Conservation (phyloP, 495 filamentous ascomycete genomes). For the Neurospora sp. region DNA sequence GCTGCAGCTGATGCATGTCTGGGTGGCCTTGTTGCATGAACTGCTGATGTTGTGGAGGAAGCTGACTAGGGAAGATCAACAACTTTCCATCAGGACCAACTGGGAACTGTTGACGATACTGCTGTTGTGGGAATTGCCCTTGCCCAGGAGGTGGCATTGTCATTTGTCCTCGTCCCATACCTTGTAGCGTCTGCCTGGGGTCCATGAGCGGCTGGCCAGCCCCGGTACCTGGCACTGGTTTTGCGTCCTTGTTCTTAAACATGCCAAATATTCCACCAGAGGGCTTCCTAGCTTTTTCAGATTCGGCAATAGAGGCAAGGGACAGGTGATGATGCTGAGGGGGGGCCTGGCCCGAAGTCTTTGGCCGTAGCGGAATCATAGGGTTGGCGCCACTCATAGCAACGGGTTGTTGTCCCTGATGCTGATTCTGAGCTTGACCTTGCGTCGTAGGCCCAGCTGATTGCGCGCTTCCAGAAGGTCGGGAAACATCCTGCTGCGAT, state of each 20-base stretch:
- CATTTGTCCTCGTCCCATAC: conserved; percentile 5
- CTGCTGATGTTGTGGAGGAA: conserved; percentile 7
- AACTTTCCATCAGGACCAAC: conserved; percentile 20
- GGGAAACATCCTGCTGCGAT: neutral
- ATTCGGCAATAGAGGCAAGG: neutral
- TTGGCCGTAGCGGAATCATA: neutral
- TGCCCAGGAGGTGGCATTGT: conserved; percentile 3
- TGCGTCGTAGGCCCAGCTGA: conserved; percentile 2
- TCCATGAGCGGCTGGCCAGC: neutral
- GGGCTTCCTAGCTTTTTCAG: conserved; percentile 9
- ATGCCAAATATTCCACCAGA: conserved; percentile 20
- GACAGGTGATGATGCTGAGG: neutral
- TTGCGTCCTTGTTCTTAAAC: conserved; percentile 11
- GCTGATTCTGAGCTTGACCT: conserved; percentile 2
- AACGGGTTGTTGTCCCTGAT: neutral
- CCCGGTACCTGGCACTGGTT: neutral
- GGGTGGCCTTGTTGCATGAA: conserved; percentile 1
- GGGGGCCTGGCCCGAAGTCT: neutral
- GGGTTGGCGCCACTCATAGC: conserved; percentile 3
- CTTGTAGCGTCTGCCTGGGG: neutral
- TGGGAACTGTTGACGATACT: conserved; percentile 11
- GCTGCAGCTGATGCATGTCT: neutral
- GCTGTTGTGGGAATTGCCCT: conserved; percentile 10
- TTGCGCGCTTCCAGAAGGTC: neutral
- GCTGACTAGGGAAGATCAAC: conserved; percentile 10